Conservation (phyloP, 129 eudicot species). For the Gnaphalium uliginosum region DNA sequence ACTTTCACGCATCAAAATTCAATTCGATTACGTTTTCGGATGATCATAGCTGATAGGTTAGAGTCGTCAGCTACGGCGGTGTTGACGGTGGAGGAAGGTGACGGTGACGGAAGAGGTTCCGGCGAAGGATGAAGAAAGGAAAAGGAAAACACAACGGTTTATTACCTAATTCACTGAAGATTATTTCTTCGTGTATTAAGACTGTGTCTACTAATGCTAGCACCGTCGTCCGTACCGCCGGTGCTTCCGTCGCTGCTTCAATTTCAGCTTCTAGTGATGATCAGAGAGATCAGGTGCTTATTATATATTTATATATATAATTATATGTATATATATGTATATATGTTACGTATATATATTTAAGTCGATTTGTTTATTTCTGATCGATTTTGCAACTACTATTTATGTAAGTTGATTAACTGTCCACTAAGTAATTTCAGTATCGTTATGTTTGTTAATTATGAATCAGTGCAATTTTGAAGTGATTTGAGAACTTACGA, state of each 20-base stretch:
- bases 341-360: background rate
- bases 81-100: slow-evolving; percentile 45
- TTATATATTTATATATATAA: background rate
- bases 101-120: slow-evolving; percentile 33
- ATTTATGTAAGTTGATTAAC: slow-evolving; percentile 5
- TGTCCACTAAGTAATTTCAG: background rate
- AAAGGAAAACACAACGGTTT: slow-evolving; percentile 51
- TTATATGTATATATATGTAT: background rate
- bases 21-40: slow-evolving; percentile 41
- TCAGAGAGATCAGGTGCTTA: slow-evolving; percentile 54
- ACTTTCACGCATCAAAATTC: slow-evolving; percentile 32
- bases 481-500: slow-evolving; percentile 3
- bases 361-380: background rate
- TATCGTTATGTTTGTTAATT: slow-evolving; percentile 10
- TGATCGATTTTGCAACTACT: background rate
- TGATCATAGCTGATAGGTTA: slow-evolving; percentile 47
- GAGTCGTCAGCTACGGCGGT: slow-evolving; percentile 59
- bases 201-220: slow-evolving; percentile 77
- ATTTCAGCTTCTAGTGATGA: slow-evolving; percentile 57
- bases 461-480: slow-evolving; percentile 5
- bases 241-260: slow-evolving; percentile 61
- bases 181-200: slow-evolving; percentile 66
- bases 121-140: slow-evolving; percentile 52
- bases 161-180: slow-evolving; percentile 61
- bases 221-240: slow-evolving; percentile 71